Base-by-base conservation (phyloP, 345 rosid genomes). In the Anacardium occidentale region DNA sequence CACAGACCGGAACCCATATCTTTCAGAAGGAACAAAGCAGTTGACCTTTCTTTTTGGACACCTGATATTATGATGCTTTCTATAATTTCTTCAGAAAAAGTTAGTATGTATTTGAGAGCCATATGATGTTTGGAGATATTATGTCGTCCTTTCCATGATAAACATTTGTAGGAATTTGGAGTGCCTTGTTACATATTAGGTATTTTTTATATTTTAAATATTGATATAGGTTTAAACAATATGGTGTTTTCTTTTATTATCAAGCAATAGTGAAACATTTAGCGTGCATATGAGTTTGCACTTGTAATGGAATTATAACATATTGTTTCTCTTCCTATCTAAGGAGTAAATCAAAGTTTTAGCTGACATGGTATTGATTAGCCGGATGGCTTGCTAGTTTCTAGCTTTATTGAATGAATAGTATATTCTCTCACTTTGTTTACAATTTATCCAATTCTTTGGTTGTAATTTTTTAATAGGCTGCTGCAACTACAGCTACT, bases 1-100 rank as follows among this genome's bases (percentile, higher is more conserved):
- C 63, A 87, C 95, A 0, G 97, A 90, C 73, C 72, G 82, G 61
- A 90, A 89, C 78, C 97, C 97, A 75, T 90, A 85, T 83, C 97
- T 94, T 20, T 92, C 93, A 4, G 98, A 94, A 74, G 97, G 97
- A 75, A 83, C 97, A 18, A 85, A 93, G 88, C 97, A 94, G 95
- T 95, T 91, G 54, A 71, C 42, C 62, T 70, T 77, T 58, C 57
- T 62, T 51, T 20, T 10, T 6, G 58, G 44, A 13, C 40, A 34
- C 40, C 40, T 34, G 4, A 34, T 34, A 34, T 34, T 34, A 34
- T 34, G 40, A 34, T 5, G 4, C 4, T 34, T 34, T 34, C 3
- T 34, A 34, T 34, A 34, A 34, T 34, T 34, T 34, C 40, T 34
- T 34, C 40, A 34, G 40, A 34, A 34, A 3, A 34, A 2, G 40